Evolutionary conservation across 257 asterid genomes (phyloP).

Genomic region (Scutellaria galericulata): DNA sequence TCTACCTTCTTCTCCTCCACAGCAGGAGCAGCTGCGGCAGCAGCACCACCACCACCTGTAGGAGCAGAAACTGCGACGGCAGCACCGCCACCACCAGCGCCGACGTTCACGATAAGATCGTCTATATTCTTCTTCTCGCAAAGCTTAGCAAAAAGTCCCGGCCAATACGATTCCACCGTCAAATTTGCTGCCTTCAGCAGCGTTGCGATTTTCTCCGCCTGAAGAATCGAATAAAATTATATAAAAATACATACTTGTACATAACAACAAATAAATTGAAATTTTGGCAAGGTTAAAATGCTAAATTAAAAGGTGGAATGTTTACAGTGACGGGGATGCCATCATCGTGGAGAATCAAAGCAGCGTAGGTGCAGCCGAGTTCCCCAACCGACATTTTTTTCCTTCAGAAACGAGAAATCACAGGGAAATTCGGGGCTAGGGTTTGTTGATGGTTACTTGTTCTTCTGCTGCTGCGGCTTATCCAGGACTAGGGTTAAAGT

Average conservation of each 20-base stretch:
- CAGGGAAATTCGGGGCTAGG: constrained; percentile 5
- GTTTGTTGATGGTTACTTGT: background rate
- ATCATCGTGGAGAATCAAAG: constrained; percentile 72
- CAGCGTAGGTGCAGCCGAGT: constrained; percentile 68
- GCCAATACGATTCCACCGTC: constrained; percentile 79
- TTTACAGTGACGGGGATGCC: constrained; percentile 67
- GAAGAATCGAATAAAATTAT: background rate
- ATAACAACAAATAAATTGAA: background rate
- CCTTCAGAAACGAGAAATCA: background rate
- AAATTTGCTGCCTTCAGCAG: constrained; percentile 62
- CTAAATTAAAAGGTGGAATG: background rate
- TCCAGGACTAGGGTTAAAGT: constrained; percentile 29
- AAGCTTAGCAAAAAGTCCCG: constrained; percentile 69
- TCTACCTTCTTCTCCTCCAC: constrained; percentile 58
- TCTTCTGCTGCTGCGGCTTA: constrained; percentile 27
- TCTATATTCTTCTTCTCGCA: constrained; percentile 68
- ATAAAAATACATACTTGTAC: background rate
- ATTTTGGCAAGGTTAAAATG: background rate
- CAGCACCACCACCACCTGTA: constrained; percentile 49
- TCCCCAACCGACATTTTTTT: constrained; percentile 59
- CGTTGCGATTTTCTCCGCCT: constrained; percentile 73
- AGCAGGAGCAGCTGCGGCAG: constrained; percentile 67
- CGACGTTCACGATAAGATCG: constrained; percentile 65
- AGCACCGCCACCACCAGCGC: constrained; percentile 72
- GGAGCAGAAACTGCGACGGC: constrained; percentile 58